A percentile compares a stretch with the other conserved stretches of the same genome.
Evolutionary conservation across 768 basidiomycete species (phyloP).

Genomic region (Rickenella mellea): DNA sequence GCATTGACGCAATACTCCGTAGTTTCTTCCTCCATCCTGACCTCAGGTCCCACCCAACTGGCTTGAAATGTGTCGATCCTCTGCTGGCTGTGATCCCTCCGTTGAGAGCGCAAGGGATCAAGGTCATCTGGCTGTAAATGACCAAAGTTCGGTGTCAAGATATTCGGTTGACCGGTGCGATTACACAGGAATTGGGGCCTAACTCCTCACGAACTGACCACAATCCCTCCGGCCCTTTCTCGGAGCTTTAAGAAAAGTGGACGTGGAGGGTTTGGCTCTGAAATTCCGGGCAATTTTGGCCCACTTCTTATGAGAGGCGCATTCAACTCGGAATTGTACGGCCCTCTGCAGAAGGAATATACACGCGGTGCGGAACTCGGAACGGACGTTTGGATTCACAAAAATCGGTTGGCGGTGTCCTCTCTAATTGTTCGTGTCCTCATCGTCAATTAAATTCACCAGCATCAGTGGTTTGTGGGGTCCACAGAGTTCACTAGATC

Average conservation of each 20-base stretch:
- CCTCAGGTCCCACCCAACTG: conserved; percentile 42
- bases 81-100: conserved; percentile 37
- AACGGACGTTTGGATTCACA: conserved; percentile 65
- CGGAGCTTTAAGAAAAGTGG: conserved; percentile 43
- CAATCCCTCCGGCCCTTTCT: conserved; percentile 50
- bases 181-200: conserved; percentile 56
- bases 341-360: conserved; percentile 48
- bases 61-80: conserved; percentile 48
- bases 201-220: conserved; percentile 52
- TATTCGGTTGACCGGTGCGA: not conserved
- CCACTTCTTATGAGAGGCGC: conserved; percentile 48
- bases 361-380: conserved; percentile 40
- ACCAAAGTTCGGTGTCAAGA: not conserved
- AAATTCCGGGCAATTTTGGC: conserved; percentile 45
- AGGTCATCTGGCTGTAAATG: conserved; percentile 55
- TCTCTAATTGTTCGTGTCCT: not conserved
- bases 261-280: conserved; percentile 42
- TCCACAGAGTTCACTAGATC: conserved; percentile 48
- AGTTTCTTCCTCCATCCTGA: conserved; percentile 63
- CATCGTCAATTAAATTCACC: not conserved
- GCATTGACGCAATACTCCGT: conserved; percentile 2
- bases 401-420: conserved; percentile 39
- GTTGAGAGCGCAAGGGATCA: conserved; percentile 39
- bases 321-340: conserved; percentile 53
- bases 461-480: conserved; percentile 66